A percentile compares a stretch with the other conserved stretches of the same genome.
Evolutionary conservation across 1,284 basidiomycete species (phyloP).

Genomic region (Afroboletus lepidellus): DNA sequence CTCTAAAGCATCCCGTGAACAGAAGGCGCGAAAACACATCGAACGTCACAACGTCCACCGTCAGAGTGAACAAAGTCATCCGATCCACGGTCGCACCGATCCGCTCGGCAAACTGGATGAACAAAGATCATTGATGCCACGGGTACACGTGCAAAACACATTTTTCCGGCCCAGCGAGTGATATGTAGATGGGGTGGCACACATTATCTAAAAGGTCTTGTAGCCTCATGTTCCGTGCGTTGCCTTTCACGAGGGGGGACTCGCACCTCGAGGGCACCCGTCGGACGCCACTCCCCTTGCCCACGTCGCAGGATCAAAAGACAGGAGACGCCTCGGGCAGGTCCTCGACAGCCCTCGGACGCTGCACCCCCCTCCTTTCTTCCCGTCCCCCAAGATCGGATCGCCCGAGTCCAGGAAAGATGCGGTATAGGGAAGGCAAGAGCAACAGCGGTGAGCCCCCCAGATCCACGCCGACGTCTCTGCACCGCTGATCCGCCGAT

Average conservation of each 20-base stretch:
- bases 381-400: background rate
- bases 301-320: constrained; percentile 1
- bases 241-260: constrained; percentile 18
- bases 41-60: background rate
- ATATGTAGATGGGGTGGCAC: constrained; percentile 15
- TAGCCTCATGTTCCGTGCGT: constrained; percentile 26
- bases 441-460: constrained; percentile 26
- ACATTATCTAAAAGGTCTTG: constrained; percentile 27
- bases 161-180: constrained; percentile 17
- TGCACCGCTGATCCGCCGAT: constrained; percentile 14
- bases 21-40: background rate
- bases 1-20: background rate
- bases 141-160: constrained; percentile 25
- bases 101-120: background rate
- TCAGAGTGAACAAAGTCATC: background rate
- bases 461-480: background rate
- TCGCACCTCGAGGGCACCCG: constrained; percentile 6
- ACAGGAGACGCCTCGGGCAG: background rate
- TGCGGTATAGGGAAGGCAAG: constrained; percentile 20
- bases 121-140: background rate
- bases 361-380: background rate
- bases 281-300: background rate
- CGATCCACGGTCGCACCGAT: constrained; percentile 17
- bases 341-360: background rate
- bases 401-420: constrained; percentile 1